phyloP scores from a whole-genome alignment of 176 grass and related monocot genomes.

The Musa schizocarpa region DNA sequence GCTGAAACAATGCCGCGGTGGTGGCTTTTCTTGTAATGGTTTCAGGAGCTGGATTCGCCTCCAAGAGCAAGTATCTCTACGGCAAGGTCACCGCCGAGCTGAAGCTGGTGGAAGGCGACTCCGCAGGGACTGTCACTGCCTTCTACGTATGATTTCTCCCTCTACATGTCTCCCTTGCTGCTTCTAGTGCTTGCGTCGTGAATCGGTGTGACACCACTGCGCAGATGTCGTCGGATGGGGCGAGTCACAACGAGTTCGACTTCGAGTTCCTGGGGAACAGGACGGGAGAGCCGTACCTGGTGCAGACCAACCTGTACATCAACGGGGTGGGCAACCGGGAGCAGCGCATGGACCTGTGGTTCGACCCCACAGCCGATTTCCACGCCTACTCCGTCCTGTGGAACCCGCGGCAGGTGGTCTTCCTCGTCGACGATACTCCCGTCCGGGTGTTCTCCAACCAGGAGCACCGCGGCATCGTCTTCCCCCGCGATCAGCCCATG shows the following conservation, averaged over 20 bases:
- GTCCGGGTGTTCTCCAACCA: slow-evolving; percentile 80
- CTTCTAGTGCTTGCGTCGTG: neutral
- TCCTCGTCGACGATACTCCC: slow-evolving; percentile 85
- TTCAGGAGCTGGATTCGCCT: slow-evolving; percentile 64
- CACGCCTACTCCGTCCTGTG: slow-evolving; percentile 56
- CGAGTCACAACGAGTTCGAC: slow-evolving; percentile 98
- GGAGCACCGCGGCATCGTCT: slow-evolving; percentile 14
- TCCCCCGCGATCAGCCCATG: slow-evolving; percentile 81
- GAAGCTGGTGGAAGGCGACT: slow-evolving; percentile 87
- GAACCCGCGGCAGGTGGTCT: slow-evolving; percentile 87
- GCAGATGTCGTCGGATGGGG: slow-evolving; percentile 66
- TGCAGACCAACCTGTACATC: slow-evolving; percentile 99
- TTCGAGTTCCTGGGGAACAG: slow-evolving; percentile 90
- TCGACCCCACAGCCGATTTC: slow-evolving; percentile 66
- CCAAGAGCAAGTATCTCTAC: slow-evolving; percentile 66
- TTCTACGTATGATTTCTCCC: slow-evolving; percentile 64
- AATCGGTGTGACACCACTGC: neutral
- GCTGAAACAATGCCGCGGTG: too few species aligned
- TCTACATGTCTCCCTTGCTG: neutral
- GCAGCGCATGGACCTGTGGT: slow-evolving; percentile 97
- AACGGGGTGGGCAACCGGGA: slow-evolving; percentile 76
- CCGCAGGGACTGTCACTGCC: slow-evolving; percentile 83
- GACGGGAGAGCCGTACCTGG: slow-evolving; percentile 80
- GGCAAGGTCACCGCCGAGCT: slow-evolving; percentile 70
- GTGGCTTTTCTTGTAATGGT: neutral